phyloP scores from a whole-genome alignment of 2,329 filamentous ascomycete genomes.

The Hysterium pulicare region DNA sequence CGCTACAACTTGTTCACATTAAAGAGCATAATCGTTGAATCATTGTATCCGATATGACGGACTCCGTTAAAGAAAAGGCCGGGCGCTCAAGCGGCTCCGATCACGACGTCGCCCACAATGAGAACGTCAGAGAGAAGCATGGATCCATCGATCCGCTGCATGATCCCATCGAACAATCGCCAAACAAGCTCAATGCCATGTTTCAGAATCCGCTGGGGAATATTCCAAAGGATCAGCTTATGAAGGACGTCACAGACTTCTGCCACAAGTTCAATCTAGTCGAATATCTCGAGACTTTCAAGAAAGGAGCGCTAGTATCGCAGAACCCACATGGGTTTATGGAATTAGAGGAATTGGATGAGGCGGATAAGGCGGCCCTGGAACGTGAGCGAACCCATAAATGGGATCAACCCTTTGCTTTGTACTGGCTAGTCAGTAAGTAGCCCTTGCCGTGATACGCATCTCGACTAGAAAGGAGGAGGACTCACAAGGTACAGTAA shows the following conservation, averaged over 20 bases:
- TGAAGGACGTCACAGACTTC: conserved; percentile 55
- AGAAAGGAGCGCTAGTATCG: conserved; percentile 47
- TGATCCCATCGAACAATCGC: too few relatives aligned
- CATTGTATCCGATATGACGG: too few relatives aligned
- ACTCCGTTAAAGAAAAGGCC: too few relatives aligned
- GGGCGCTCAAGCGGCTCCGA: too few relatives aligned
- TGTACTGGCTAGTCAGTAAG: conserved; percentile 47
- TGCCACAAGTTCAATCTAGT: conserved; percentile 48
- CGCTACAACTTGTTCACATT: too few relatives aligned
- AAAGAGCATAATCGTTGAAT: too few relatives aligned
- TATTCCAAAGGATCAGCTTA: conserved; percentile 50
- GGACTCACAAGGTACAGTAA: too few relatives aligned
- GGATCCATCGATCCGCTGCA: too few relatives aligned
- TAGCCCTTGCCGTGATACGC: too few relatives aligned
- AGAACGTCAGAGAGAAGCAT: not conserved
- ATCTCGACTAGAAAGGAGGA: conserved; percentile 34
- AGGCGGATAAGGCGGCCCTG: conserved; percentile 43
- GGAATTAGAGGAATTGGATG: conserved; percentile 45
- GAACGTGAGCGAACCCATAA: conserved; percentile 46
- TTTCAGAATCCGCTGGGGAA: conserved; percentile 56
- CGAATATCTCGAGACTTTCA: conserved; percentile 48
- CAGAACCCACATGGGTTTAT: conserved; percentile 51
- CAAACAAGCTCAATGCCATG: conserved; percentile 2
- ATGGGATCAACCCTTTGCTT: conserved; percentile 49
- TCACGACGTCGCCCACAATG: too few relatives aligned